Evolutionary conservation across 1,284 basidiomycete genomes (phyloP).

Genomic region (Tilletia indica): DNA sequence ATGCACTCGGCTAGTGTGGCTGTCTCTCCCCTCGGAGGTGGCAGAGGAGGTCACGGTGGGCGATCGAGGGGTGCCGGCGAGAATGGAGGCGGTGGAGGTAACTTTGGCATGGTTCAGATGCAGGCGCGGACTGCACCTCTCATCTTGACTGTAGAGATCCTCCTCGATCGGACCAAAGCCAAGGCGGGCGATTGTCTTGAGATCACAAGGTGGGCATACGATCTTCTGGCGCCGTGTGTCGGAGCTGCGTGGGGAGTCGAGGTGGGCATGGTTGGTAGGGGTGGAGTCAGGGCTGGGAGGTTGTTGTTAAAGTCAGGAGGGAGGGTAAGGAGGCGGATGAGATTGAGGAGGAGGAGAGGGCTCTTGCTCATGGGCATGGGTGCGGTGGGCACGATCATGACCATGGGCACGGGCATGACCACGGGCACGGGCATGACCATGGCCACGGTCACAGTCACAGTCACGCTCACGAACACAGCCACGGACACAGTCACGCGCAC

Average conservation of each 20-base stretch:
- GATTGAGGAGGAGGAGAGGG: conserved; percentile 16
- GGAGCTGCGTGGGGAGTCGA: conserved; percentile 39
- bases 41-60: neutral
- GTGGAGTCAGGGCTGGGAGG: conserved; percentile 43
- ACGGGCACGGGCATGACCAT: conserved; percentile 28
- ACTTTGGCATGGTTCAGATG: conserved; percentile 38
- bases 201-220: conserved; percentile 49
- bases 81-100: conserved; percentile 24
- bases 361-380: conserved; percentile 22
- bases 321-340: conserved; percentile 39
- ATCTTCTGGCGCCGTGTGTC: conserved; percentile 41
- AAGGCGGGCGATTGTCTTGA: conserved; percentile 42
- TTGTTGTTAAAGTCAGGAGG: conserved; percentile 43
- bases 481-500: conserved; percentile 20
- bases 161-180: conserved; percentile 34
- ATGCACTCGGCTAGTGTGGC: neutral
- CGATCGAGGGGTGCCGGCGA: neutral
- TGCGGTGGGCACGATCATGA: conserved; percentile 29
- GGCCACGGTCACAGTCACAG: conserved; percentile 19
- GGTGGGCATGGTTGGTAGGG: conserved; percentile 47
- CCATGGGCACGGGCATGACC: conserved; percentile 21
- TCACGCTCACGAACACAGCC: conserved; percentile 25
- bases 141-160: conserved; percentile 42
- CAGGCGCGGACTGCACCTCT: conserved; percentile 31
- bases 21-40: neutral